Evolutionary conservation across 1,284 basidiomycete species (phyloP).

Genomic region (Trichosporon ovoides): DNA sequence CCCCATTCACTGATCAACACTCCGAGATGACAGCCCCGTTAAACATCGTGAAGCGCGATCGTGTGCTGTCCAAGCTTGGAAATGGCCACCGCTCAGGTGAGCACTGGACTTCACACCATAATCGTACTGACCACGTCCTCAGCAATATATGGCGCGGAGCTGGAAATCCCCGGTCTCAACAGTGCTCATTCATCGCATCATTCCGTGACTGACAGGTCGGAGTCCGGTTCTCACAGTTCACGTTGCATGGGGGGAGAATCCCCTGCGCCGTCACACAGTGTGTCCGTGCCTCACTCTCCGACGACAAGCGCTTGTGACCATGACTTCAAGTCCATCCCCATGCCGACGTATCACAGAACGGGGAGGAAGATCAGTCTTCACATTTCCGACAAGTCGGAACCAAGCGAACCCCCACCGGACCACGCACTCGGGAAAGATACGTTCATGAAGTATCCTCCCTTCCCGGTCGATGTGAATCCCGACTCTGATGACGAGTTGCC

Average conservation of each 20-base stretch:
- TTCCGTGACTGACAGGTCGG: neutral
- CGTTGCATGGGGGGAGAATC: neutral
- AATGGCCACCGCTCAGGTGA: neutral
- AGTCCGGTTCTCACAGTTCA: neutral
- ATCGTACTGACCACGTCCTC: neutral
- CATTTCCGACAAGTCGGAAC: neutral
- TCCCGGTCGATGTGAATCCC: neutral
- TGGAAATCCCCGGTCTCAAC: neutral
- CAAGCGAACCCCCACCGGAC: too few species aligned
- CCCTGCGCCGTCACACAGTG: neutral
- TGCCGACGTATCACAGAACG: neutral
- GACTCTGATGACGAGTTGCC: neutral
- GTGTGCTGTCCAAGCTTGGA: neutral
- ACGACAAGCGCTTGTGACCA: neutral
- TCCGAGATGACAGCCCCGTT: neutral
- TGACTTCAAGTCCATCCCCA: neutral
- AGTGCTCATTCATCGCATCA: neutral
- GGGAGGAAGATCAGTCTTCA: conserved; percentile 1
- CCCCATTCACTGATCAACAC: neutral
- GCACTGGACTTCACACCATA: neutral
- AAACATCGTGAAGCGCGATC: neutral
- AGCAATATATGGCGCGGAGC: neutral
- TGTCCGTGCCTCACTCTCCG: neutral
- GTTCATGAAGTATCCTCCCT: neutral
- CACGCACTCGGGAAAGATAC: neutral